A percentile compares a stretch with the other conserved stretches of the same genome.
phyloP scores from a whole-genome alignment of 345 rosid species.

The Lumnitzera racemosa region DNA sequence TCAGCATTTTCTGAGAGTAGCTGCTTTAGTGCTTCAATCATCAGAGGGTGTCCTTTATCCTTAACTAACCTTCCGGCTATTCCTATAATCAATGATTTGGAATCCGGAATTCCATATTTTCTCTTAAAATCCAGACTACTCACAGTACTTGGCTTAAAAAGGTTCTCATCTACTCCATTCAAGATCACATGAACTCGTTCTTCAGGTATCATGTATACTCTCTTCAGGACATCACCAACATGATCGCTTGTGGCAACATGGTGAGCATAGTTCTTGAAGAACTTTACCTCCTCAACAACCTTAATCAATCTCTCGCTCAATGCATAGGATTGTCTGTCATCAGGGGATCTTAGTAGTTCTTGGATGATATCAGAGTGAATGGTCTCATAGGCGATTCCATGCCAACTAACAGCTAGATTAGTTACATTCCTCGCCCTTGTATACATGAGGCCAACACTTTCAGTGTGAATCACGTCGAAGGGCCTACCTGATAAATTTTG shows the following conservation, averaged over 20 bases:
- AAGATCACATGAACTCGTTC: conserved; percentile 84
- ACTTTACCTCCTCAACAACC: conserved; percentile 80
- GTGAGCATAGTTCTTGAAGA: conserved; percentile 74
- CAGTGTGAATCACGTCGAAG: conserved; percentile 80
- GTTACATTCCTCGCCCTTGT: conserved; percentile 56
- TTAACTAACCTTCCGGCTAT: conserved; percentile 87
- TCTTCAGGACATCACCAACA: conserved; percentile 74
- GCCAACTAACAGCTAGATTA: conserved; percentile 78
- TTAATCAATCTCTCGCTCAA: conserved; percentile 47
- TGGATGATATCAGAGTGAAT: conserved; percentile 86
- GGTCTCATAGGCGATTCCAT: conserved; percentile 89
- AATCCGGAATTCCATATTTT: conserved; percentile 40
- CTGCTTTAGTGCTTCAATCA: conserved; percentile 68
- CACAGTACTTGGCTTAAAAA: conserved; percentile 51
- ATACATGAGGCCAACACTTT: conserved; percentile 82
- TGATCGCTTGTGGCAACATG: conserved; percentile 96
- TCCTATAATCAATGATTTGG: conserved; percentile 51
- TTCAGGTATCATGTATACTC: conserved; percentile 90
- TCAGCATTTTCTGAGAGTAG: conserved; percentile 40
- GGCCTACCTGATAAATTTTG: conserved; percentile 66
- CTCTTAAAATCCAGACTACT: conserved; percentile 40
- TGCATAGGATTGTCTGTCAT: conserved; percentile 41
- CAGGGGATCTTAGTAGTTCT: conserved; percentile 54
- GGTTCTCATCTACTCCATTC: conserved; percentile 71
- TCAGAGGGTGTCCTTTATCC: conserved; percentile 81